Evolutionary conservation across 805 yeast species (phyloP), one percentile per base, ranked within the genome.

Genomic region (Alloascoidea hylecoeti): DNA sequence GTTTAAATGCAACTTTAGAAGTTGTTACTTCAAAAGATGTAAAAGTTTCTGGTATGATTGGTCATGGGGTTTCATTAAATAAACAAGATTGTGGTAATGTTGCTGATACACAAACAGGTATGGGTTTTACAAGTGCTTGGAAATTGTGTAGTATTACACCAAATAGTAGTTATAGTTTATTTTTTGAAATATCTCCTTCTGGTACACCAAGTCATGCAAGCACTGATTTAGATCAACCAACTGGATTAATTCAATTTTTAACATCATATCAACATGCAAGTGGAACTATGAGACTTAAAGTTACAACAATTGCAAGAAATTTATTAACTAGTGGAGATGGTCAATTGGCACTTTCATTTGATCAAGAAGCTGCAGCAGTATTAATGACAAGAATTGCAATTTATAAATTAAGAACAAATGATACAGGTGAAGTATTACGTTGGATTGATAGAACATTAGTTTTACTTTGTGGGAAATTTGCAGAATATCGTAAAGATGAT

Each of bases 361-460:
- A 77, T 50, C 83, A 78, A 52, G 83, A 77, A 49, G 78, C 78
- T 9, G 79, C 82, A 0, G 66, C 77, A 3, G 79, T 77, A 0
- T 53, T 76, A 33, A 55, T 74, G 44, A 74, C 80, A 1, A 61
- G 83, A 44, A 66, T 67, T 18, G 69, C 76, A 0, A 56, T 75
- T 16, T 50, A 52, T 43, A 66, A 63, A 44, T 55, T 68, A 34
- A 47, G 57, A 43, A 58, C 55, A 38, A 59, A 58, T 35, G 51
- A 57, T 14, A 46, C 57, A 2, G 61, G 56, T 37, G 66, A 64
- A 27, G 64, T 73, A 3, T 45, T 63, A n/a, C 60, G 67, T 49
- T 70, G 68, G 59, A 55, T 68, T 39, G 78, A 72, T 49, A 60
- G 63, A 43, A 49, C 57, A 15, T 50, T 72, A 41, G 60, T 72